Conservation (phyloP, 768 basidiomycete species). For the Tricholoma sp. region DNA sequence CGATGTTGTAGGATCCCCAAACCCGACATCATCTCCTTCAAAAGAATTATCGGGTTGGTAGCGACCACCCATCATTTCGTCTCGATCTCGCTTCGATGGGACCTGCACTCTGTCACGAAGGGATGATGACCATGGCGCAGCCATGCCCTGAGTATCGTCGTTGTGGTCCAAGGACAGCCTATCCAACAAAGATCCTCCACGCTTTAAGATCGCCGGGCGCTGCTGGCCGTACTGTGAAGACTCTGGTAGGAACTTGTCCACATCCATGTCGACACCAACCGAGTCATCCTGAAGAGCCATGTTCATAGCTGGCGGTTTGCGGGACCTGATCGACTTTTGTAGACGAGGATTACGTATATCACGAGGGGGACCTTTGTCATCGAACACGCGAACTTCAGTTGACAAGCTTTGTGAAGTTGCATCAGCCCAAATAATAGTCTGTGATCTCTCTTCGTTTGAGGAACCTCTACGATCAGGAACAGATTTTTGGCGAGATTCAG, state of each 20-base stretch:
- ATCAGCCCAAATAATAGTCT: slow-evolving; percentile 1
- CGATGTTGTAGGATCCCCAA: slow-evolving; percentile 11
- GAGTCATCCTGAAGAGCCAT: not conserved
- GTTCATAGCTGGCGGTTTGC: not conserved
- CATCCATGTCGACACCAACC: slow-evolving; percentile 1
- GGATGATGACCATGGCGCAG: slow-evolving; percentile 18
- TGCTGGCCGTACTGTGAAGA: slow-evolving; percentile 4
- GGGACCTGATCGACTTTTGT: not conserved
- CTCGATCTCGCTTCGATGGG: slow-evolving; percentile 35
- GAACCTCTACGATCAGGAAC: not conserved
- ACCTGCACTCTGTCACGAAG: slow-evolving; percentile 35
- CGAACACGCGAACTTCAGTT: not conserved
- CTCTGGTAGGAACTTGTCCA: not conserved
- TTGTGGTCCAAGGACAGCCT: slow-evolving; percentile 25
- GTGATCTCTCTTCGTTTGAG: not conserved
- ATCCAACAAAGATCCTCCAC: slow-evolving; percentile 29
- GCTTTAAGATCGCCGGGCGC: slow-evolving; percentile 13
- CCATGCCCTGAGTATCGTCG: slow-evolving; percentile 7
- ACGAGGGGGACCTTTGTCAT: not conserved
- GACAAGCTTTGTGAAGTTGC: slow-evolving; percentile 2
- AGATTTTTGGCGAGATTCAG: slow-evolving; percentile 6
- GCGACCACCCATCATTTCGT: slow-evolving; percentile 22
- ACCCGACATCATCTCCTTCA: slow-evolving; percentile 24
- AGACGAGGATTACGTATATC: not conserved
- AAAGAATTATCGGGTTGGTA: slow-evolving; percentile 15